Evolutionary conservation across 352 stramenopile species (phyloP), one percentile per base, ranked within the genome.

Genomic region (Phytophthora syringae): DNA sequence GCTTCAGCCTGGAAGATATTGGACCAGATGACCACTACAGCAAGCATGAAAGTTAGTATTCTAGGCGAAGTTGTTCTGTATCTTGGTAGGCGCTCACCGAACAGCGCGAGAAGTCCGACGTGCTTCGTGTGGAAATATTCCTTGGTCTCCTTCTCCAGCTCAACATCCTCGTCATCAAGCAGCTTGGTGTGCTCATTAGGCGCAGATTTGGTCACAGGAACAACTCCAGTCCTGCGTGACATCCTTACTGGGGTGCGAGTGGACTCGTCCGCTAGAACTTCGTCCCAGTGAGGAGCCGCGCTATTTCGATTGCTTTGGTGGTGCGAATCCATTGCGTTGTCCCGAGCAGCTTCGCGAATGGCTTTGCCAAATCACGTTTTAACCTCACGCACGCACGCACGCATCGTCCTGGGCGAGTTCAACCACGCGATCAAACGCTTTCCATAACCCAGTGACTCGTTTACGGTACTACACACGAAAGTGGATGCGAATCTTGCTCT

Each of bases 1-100:
- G 68, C 64, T 59, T 76, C 68, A 5, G 68, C 57, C 57, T 76
- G 68, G 30, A 68, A 65, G 15, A 72, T 67, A 27, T 56, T 67
- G 1, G 63, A 44, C 51, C 68, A 76, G 37, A 76, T 62, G 11
- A 72, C 63, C 32, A 68, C 68, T 76, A 28, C 13, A 49, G 4
- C 3, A 43, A 25, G 18, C 24, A 3, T 25, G 9, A 42, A 21
- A 39, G 24, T 28, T 39, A 21, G n/a, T 34, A 32, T 50, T 22
- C 27, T n/a, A 7, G 36, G n/a, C 5, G 2, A 34, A 18, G 30
- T 11, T 7, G 10, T 32, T 30, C 1, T 42, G 6, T n/a, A 22
- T 18, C 27, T 50, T 32, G 3, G 11, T 18, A 6, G 7, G 12
- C 5, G 34, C 43, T 20, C 52, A 71, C 61, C 49, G 44, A 63